Percentiles rank a stretch among this genome's conserved stretches.
These are phyloP conservation scores for Collybia mongolica DNA, from an alignment of 768 basidiomycete genomes.

Conservation along the genomic window DNA sequence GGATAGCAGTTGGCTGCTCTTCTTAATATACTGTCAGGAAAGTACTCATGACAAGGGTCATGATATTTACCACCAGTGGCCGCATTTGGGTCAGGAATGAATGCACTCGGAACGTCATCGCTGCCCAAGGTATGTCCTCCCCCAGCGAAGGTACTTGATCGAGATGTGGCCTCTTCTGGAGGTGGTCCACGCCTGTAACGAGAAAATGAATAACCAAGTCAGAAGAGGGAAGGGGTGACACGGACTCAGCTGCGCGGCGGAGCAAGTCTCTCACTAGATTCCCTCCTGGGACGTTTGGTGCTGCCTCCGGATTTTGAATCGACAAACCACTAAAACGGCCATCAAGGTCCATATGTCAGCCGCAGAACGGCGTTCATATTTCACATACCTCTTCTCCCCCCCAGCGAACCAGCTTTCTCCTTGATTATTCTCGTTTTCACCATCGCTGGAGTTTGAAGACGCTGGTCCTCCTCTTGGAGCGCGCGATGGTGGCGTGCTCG, in stretches of 20 bases:
- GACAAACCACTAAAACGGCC: conserved; percentile 69
- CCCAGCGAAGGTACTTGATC: conserved; percentile 53
- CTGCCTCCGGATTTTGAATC: conserved; percentile 78
- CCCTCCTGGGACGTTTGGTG: conserved; percentile 47
- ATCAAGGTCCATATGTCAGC: conserved; percentile 1
- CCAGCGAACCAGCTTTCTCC: conserved; percentile 85
- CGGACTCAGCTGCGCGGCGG: conserved; percentile 78
- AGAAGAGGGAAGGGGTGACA: conserved; percentile 7
- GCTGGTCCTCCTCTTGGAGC: conserved; percentile 29
- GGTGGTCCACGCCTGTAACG: conserved; percentile 35
- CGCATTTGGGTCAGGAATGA: conserved; percentile 70
- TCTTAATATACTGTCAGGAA: conserved; percentile 1
- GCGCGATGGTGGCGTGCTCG: conserved; percentile 13
- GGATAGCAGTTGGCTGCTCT: conserved; percentile 56
- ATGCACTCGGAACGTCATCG: conserved; percentile 81
- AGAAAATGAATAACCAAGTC: conserved; percentile 1
- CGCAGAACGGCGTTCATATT: not conserved
- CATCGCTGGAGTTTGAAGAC: conserved; percentile 28
- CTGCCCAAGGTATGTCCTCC: conserved; percentile 85
- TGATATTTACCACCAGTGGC: conserved; percentile 20
- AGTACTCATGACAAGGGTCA: not conserved
- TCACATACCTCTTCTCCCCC: conserved; percentile 82
- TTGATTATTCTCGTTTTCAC: conserved; percentile 50
- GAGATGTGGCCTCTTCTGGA: conserved; percentile 12
- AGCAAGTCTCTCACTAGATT: conserved; percentile 70